Percentiles rank a stretch among this genome's conserved stretches.
Conservation (phyloP, 1,139 yeast species). For the Wickerhamomyces sp. region DNA sequence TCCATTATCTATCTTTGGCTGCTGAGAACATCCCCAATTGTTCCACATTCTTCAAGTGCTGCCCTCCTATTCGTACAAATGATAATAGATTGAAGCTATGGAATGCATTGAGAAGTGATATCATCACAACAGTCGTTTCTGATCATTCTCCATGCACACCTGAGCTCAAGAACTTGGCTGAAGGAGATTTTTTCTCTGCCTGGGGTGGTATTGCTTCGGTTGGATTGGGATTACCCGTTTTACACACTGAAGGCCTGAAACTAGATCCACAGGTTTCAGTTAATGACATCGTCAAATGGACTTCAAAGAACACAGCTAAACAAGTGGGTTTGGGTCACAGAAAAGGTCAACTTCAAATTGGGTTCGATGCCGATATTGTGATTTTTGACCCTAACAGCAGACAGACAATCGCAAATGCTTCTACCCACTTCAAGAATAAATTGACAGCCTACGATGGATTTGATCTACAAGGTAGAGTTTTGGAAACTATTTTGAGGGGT, state of each 20-base stretch:
- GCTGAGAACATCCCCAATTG: slow-evolving; percentile 75
- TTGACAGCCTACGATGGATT: slow-evolving; percentile 80
- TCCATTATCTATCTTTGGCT: slow-evolving; percentile 75
- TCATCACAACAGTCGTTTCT: slow-evolving; percentile 82
- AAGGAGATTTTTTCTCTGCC: slow-evolving; percentile 85
- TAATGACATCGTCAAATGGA: slow-evolving; percentile 69
- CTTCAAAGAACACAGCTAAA: slow-evolving; percentile 74
- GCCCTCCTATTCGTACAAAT: slow-evolving; percentile 86
- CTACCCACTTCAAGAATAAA: slow-evolving; percentile 75
- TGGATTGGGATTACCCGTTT: slow-evolving; percentile 80
- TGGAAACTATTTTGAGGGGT: slow-evolving; percentile 78
- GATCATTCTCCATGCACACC: slow-evolving; percentile 98
- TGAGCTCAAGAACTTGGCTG: slow-evolving; percentile 70
- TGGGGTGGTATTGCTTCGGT: slow-evolving; percentile 98
- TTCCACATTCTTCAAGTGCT: slow-evolving; percentile 83
- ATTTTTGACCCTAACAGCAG: slow-evolving; percentile 63
- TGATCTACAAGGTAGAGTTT: slow-evolving; percentile 63
- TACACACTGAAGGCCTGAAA: slow-evolving; percentile 69
- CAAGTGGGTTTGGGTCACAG: slow-evolving; percentile 73
- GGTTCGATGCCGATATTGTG: slow-evolving; percentile 84
- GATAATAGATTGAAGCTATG: slow-evolving; percentile 67
- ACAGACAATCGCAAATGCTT: slow-evolving; percentile 53
- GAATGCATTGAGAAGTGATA: slow-evolving; percentile 62
- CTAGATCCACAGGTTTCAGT: slow-evolving; percentile 49
- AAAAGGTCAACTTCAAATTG: slow-evolving; percentile 68